Base-by-base conservation (phyloP, 176 grass and related monocot genomes). In the Eragrostis nindensis region DNA sequence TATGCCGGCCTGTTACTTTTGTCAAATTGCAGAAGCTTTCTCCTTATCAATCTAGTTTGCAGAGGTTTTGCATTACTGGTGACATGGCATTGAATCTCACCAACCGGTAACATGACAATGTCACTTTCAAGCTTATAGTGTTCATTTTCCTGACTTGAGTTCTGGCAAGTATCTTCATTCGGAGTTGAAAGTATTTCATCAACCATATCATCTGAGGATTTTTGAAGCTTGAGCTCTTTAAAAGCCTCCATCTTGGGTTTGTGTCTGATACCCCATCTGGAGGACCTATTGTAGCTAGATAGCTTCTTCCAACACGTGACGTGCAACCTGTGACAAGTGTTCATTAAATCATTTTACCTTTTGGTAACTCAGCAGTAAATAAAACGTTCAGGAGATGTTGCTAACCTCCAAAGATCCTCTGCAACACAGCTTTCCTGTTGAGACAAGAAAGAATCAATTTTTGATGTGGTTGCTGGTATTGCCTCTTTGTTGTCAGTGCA, bases 1-100 rank as follows among this genome's bases (percentile, higher is more conserved):
- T 99, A 99, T 8, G 96, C 96, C 15, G 93, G 96, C 26, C 93
- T 99, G 82, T 91, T 86, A 71, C 93, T 93, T 89, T 95, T 91
- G 71, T 93, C 92, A 85, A 99, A 99, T 69, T 99, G 96, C 75
- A 99, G 56, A 86, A 99, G 96, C 66, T 99, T 99, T 63, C 19
- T 86, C 65, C 56, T 78, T 76, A 89, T 75, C 26, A 70, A 77
- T 68, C 70, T 67, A 72, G 64, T 54, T 78, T 38, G 73, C 46
- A 82, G 41, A 82, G 67, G 7, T 55, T 67, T 59, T 73, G 44
- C 56, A 27, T 76, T 56, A 80, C 27, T 42, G 46, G 66, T 32
- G 70, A 11, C 68, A 75, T 88, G 59, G 38, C 57, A 72, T 41
- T 66, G 57, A 55, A 88, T 50, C 48, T 88, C 76, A n/a, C 56